Evolutionary conservation across 768 basidiomycete genomes (phyloP), one percentile per base, ranked within the genome.

Genomic region (Agaricus blazei): DNA sequence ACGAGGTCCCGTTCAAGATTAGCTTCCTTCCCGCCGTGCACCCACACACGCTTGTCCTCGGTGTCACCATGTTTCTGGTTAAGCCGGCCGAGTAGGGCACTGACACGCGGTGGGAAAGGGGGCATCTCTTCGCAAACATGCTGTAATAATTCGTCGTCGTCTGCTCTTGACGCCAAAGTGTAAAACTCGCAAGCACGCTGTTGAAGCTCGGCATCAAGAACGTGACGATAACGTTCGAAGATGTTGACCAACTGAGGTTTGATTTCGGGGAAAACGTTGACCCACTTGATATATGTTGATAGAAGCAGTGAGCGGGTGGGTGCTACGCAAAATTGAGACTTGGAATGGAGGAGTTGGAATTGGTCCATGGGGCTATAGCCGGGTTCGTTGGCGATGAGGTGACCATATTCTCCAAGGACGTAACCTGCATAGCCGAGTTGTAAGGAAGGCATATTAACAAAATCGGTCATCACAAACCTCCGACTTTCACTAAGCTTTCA

Each of bases 261-360:
- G 72, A 99, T 97, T 69, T 99, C 97, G 19, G 97, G 97, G 71
- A 98, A 99, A 54, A 99, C 91, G 67, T 99, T 99, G 60, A 97
- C 93, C 96, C 96, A 98, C 81, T 99, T 99, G 75, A 98, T 88
- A 68, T 99, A 99, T 0, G 97, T 98, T 9, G 97, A 96, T 36
- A 99, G 77, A 27, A 99, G 82, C 29, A 99, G 78, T 0, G 95
- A 88, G 34, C 96, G 84, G 7, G 97, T 98, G 29, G 94, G 75
- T 4, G 95, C 93, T 37, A 90, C 81, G 66, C 95, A 97, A 66
- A 93, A 90, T 67, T 96, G 93, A 12, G 94, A 95, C 68, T 98
- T 98, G 6, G 92, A 84, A 70, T 99, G 95, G 5, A 98, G 73
- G 3, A 88, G 76, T 60, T 90, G 89, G 69, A 98, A 97, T 64